Percentiles rank a stretch among this genome's conserved stretches.
phyloP scores from a whole-genome alignment of 2,329 filamentous ascomycete genomes.

The Triangularia setosa region DNA sequence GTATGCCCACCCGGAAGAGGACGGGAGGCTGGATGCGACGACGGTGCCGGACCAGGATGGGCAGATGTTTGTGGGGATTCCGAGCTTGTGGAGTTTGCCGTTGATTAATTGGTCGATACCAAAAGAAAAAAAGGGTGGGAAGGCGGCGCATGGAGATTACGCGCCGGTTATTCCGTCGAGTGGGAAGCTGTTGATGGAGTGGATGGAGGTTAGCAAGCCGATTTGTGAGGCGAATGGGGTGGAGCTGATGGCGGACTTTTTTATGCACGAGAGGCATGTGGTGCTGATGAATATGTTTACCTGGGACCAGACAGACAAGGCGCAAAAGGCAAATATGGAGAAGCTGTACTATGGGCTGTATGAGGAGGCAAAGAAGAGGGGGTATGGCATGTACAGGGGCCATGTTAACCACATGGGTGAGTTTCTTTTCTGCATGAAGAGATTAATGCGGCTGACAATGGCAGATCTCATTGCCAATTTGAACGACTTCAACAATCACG shows the following conservation, averaged over 20 bases:
- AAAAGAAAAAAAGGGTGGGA: slow-evolving; percentile 27
- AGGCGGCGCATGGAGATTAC: slow-evolving; percentile 35
- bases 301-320: slow-evolving; percentile 41
- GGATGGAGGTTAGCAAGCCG: slow-evolving; percentile 38
- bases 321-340: slow-evolving; percentile 36
- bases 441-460: slow-evolving; percentile 5
- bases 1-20: slow-evolving; percentile 36
- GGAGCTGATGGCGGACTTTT: slow-evolving; percentile 45
- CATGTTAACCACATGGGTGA: slow-evolving; percentile 40
- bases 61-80: slow-evolving; percentile 35
- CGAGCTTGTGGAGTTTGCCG: slow-evolving; percentile 35
- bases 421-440: slow-evolving; percentile 5
- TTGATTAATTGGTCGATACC: slow-evolving; percentile 36
- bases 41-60: slow-evolving; percentile 33
- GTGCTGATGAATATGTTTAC: slow-evolving; percentile 47
- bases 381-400: slow-evolving; percentile 37
- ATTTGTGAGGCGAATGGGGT: slow-evolving; percentile 41
- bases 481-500: slow-evolving; percentile 37
- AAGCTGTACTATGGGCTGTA: slow-evolving; percentile 34
- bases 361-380: slow-evolving; percentile 32
- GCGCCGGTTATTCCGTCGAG: slow-evolving; percentile 35
- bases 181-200: slow-evolving; percentile 39
- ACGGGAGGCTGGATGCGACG: slow-evolving; percentile 32
- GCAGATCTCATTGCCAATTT: slow-evolving; percentile 36
- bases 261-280: slow-evolving; percentile 45